Conservation (phyloP, 352 stramenopile genomes). For the Phytopythium cucurbitacearum region DNA sequence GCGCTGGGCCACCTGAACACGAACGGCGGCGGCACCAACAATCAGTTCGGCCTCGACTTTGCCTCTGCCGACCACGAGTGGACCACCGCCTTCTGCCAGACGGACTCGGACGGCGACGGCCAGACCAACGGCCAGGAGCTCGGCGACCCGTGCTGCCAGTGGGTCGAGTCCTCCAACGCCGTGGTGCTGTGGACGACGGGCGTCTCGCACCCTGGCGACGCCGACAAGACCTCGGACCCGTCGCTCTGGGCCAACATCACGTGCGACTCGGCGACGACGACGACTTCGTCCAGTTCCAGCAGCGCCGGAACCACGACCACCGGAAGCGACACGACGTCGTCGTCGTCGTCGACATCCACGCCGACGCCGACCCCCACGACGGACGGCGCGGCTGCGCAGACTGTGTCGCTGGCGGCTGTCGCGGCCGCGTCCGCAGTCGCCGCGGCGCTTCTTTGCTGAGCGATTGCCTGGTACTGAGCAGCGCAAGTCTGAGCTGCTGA, state of each 20-base stretch:
- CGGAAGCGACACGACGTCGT: not conserved
- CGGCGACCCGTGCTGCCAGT: constrained; percentile 78
- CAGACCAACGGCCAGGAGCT: constrained; percentile 84
- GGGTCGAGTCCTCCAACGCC: constrained; percentile 24
- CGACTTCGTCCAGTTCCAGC: constrained; percentile 3
- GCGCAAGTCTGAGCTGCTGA: too few species aligned
- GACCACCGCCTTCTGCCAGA: constrained; percentile 44
- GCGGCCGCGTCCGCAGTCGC: not conserved
- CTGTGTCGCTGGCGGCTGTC: not conserved
- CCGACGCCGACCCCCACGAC: constrained; percentile 1
- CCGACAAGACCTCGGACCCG: constrained; percentile 17
- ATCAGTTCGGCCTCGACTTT: constrained; percentile 48
- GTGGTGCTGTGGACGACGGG: constrained; percentile 15
- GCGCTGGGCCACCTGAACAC: constrained; percentile 33
- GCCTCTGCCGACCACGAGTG: constrained; percentile 19
- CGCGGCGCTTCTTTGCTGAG: not conserved
- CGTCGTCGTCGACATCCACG: not conserved
- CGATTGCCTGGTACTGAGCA: too few species aligned
- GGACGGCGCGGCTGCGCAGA: not conserved
- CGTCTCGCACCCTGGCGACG: constrained; percentile 30
- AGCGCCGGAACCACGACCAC: constrained; percentile 4
- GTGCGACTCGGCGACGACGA: constrained; percentile 8
- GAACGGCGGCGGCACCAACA: constrained; percentile 23
- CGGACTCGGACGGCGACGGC: constrained; percentile 75
- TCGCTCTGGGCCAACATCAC: constrained; percentile 26